phyloP scores from a whole-genome alignment of 768 basidiomycete species.

The Tulasnella sp. region DNA sequence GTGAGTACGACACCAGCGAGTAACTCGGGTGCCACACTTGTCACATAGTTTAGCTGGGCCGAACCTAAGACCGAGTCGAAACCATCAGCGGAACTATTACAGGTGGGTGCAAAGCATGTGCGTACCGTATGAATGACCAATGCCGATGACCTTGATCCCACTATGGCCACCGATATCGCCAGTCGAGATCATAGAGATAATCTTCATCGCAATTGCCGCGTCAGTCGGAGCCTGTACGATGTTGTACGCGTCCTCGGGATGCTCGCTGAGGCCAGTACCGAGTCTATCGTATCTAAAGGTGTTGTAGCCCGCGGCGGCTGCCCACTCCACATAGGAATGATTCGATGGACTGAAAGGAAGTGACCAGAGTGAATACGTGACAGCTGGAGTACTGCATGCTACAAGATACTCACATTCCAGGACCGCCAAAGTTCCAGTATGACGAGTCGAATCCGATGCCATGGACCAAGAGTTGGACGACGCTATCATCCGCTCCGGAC shows the following conservation, averaged over 20 bases:
- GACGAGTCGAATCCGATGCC: slow-evolving; percentile 16
- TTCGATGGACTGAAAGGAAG: too few species aligned
- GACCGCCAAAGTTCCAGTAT: slow-evolving; percentile 16
- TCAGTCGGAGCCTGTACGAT: too few species aligned
- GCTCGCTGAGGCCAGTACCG: slow-evolving; percentile 18
- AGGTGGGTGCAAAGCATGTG: too few species aligned
- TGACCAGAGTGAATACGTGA: too few species aligned
- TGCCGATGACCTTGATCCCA: slow-evolving; percentile 16
- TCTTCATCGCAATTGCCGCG: too few species aligned
- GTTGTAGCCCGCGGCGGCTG: slow-evolving; percentile 14
- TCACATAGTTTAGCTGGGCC: too few species aligned
- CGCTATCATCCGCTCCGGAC: not conserved
- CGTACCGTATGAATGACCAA: slow-evolving; percentile 20
- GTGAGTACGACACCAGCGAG: too few species aligned
- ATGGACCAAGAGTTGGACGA: slow-evolving; percentile 20
- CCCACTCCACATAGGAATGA: slow-evolving; percentile 14
- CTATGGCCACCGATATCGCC: slow-evolving; percentile 16
- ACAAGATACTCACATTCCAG: too few species aligned
- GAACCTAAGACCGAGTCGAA: too few species aligned
- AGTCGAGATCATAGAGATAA: slow-evolving; percentile 6
- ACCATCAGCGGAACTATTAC: too few species aligned
- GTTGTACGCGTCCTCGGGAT: slow-evolving; percentile 18
- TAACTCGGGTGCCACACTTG: too few species aligned
- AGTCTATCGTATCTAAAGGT: slow-evolving; percentile 21
- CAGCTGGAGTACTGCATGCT: too few species aligned